phyloP scores from a whole-genome alignment of 352 stramenopile genomes.

The Aphanomyces euteiches region DNA sequence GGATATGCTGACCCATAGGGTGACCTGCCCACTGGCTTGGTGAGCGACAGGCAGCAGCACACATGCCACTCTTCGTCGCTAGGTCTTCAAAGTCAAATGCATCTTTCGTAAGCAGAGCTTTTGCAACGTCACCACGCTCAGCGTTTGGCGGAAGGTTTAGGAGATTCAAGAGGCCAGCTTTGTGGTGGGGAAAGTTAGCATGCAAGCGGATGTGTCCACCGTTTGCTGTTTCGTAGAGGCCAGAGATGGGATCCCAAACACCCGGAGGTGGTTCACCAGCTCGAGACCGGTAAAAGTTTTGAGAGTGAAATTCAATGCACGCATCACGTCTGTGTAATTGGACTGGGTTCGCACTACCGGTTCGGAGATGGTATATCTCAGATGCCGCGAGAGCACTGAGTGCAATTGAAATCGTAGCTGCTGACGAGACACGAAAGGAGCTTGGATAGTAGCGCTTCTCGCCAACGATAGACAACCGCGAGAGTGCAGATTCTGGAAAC shows the following conservation, averaged over 20 bases:
- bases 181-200: slow-evolving; percentile 31
- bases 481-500: neutral
- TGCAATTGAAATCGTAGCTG: slow-evolving; percentile 25
- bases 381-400: slow-evolving; percentile 19
- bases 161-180: slow-evolving; percentile 11
- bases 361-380: slow-evolving; percentile 21
- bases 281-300: slow-evolving; percentile 1
- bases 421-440: slow-evolving; percentile 18
- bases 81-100: slow-evolving; percentile 10
- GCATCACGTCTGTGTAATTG: neutral
- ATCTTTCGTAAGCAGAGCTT: neutral
- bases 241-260: slow-evolving; percentile 29
- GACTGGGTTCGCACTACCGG: neutral
- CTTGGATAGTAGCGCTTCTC: neutral
- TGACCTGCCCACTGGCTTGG: slow-evolving; percentile 12
- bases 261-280: neutral
- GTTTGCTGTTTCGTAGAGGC: slow-evolving; percentile 21
- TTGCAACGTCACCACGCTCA: neutral
- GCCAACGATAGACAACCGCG: neutral
- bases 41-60: slow-evolving; percentile 22
- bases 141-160: slow-evolving; percentile 16
- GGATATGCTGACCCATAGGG: slow-evolving; percentile 19
- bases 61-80: slow-evolving; percentile 14
- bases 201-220: slow-evolving; percentile 23
- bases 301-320: slow-evolving; percentile 15